These are phyloP conservation scores for Arabidopsis arenosa DNA, from an alignment of 345 rosid species.

Conservation along the genomic window DNA sequence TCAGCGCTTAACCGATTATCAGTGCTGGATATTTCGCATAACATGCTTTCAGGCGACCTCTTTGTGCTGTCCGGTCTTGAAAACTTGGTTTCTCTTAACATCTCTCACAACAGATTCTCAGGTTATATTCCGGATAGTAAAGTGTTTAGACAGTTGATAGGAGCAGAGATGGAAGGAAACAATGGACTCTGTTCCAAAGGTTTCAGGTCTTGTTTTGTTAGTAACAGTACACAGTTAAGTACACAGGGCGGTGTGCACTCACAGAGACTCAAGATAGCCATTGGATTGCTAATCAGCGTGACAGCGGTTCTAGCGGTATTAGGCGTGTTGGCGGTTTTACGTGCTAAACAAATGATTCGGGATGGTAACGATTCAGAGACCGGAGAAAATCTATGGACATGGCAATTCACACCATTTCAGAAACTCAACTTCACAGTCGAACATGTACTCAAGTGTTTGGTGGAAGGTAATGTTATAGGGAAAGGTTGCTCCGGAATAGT, in stretches of 20 bases:
- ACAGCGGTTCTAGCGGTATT: constrained; percentile 55
- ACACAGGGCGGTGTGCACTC: constrained; percentile 43
- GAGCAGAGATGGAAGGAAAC: constrained; percentile 65
- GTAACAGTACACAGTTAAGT: constrained; percentile 45
- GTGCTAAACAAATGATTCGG: constrained; percentile 54
- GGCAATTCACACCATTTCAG: constrained; percentile 87
- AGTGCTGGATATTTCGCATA: constrained; percentile 68
- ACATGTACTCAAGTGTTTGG: constrained; percentile 68
- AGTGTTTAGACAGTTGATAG: constrained; percentile 62
- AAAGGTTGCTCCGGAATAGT: constrained; percentile 93
- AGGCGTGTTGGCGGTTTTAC: constrained; percentile 56
- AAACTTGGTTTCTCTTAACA: constrained; percentile 74
- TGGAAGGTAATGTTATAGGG: constrained; percentile 75
- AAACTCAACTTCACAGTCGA: constrained; percentile 72
- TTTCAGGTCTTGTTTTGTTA: constrained; percentile 59
- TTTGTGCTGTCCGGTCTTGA: constrained; percentile 54
- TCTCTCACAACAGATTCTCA: constrained; percentile 79
- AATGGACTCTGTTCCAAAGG: constrained; percentile 61
- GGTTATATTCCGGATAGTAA: constrained; percentile 80
- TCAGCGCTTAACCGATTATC: constrained; percentile 66
- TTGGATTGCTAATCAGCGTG: constrained; percentile 58
- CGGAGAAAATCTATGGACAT: constrained; percentile 61
- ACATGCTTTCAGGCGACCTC: constrained; percentile 66
- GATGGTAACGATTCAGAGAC: constrained; percentile 61
- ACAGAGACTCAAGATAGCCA: constrained; percentile 55